Evolutionary conservation across 768 basidiomycete species (phyloP).

Genomic region (Termitomyces titanicus): DNA sequence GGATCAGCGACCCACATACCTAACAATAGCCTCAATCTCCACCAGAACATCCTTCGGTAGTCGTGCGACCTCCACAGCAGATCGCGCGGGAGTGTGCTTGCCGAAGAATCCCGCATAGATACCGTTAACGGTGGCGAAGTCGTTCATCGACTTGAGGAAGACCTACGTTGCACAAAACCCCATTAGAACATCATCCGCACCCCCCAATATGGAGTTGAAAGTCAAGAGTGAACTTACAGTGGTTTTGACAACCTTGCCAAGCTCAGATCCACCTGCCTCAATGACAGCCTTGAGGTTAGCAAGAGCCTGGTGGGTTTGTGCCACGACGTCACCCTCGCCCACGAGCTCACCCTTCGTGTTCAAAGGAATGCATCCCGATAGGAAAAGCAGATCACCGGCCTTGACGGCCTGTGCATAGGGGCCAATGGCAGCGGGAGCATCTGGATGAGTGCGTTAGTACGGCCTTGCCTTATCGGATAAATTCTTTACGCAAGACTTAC

Average conservation of each 20-base stretch:
- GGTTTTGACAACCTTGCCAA: conserved; percentile 85
- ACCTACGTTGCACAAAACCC: conserved; percentile 45
- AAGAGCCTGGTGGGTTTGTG: conserved; percentile 79
- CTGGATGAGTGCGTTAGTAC: conserved; percentile 31
- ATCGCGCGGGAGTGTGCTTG: conserved; percentile 88
- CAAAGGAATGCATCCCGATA: conserved; percentile 86
- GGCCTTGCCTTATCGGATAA: not conserved
- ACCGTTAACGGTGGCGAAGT: conserved; percentile 80
- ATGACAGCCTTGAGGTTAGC: conserved; percentile 84
- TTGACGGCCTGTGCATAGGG: conserved; percentile 90
- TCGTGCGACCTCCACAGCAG: conserved; percentile 84
- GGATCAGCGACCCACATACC: conserved; percentile 36
- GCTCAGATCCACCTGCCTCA: conserved; percentile 73
- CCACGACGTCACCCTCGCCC: conserved; percentile 63
- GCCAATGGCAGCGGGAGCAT: conserved; percentile 75
- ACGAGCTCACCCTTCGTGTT: conserved; percentile 76
- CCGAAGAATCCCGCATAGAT: conserved; percentile 86
- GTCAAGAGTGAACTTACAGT: conserved; percentile 52
- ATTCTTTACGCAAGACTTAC: conserved; percentile 23
- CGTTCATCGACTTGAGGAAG: conserved; percentile 90
- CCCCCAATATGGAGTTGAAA: not conserved
- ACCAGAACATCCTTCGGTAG: conserved; percentile 90
- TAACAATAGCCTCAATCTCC: conserved; percentile 89
- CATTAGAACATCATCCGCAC: not conserved
- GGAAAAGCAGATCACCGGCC: conserved; percentile 80